Conservation (phyloP, 106 monocot genomes). For the Acorus calamus region DNA sequence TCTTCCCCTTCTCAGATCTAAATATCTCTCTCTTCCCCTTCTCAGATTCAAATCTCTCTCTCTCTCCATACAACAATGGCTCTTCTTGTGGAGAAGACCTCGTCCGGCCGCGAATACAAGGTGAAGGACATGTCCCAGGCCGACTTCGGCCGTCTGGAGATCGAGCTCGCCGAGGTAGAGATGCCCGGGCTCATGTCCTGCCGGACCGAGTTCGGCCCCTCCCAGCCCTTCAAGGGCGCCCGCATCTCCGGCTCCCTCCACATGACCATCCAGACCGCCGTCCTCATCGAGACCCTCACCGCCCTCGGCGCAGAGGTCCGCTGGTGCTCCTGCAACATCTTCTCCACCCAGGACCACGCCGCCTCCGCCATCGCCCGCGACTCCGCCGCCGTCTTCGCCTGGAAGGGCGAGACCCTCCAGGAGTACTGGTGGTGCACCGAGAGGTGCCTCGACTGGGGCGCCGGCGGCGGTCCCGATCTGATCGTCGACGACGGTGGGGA, state of each 20-base stretch:
- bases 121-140: constrained; percentile 85
- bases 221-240: constrained; percentile 60
- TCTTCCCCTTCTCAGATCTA: no score
- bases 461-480: constrained; percentile 69
- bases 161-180: constrained; percentile 92
- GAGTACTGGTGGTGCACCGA: constrained; percentile 99
- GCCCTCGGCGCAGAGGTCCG: constrained; percentile 83
- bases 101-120: constrained; percentile 76
- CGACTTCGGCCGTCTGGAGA: constrained; percentile 86
- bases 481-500: constrained; percentile 92
- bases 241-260: constrained; percentile 79
- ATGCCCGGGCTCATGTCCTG: constrained; percentile 84
- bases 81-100: constrained; percentile 65
- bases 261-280: constrained; percentile 93
- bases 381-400: constrained; percentile 72
- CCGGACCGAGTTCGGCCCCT: constrained; percentile 71
- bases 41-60: neutral
- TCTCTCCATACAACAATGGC: constrained; percentile 20
- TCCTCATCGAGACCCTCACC: constrained; percentile 78
- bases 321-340: constrained; percentile 94
- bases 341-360: constrained; percentile 85
- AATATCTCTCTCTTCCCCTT: neutral
- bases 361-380: constrained; percentile 76
- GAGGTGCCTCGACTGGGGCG: constrained; percentile 71
- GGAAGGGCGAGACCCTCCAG: constrained; percentile 88